These are phyloP conservation scores for Hypoxylon fragiforme DNA, from an alignment of 495 filamentous ascomycete species.

Conservation along the genomic window DNA sequence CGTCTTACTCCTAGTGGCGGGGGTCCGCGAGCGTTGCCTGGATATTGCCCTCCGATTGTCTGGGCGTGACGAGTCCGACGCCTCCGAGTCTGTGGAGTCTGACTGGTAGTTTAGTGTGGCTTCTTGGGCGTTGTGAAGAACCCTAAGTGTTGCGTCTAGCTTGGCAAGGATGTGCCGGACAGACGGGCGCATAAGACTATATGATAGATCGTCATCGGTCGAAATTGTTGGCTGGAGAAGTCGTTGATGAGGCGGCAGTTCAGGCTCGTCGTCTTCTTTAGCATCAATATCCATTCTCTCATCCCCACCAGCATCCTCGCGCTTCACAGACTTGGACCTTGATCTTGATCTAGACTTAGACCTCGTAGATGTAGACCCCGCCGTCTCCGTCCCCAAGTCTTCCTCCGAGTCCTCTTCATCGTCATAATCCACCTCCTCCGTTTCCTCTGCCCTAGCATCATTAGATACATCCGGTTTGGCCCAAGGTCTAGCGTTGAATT, in stretches of 20 bases:
- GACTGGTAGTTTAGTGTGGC: slow-evolving; percentile 42
- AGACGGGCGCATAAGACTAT: slow-evolving; percentile 62
- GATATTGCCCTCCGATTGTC: slow-evolving; percentile 3
- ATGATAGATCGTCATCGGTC: slow-evolving; percentile 61
- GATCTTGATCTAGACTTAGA: slow-evolving; percentile 15
- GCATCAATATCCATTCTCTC: slow-evolving; percentile 27
- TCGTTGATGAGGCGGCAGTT: slow-evolving; percentile 2
- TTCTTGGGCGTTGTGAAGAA: slow-evolving; percentile 65
- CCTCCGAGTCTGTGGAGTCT: slow-evolving; percentile 37
- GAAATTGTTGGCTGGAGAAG: slow-evolving; percentile 35
- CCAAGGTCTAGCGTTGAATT: slow-evolving; percentile 46
- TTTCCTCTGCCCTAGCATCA: slow-evolving; percentile 16
- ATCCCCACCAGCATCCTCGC: slow-evolving; percentile 21
- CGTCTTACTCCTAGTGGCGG: slow-evolving; percentile 16
- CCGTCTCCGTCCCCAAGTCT: slow-evolving; percentile 1
- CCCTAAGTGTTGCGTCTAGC: slow-evolving; percentile 66
- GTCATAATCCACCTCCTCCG: slow-evolving; percentile 10
- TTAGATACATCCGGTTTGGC: slow-evolving; percentile 12
- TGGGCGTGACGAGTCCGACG: slow-evolving; percentile 30
- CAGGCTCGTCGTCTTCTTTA: slow-evolving; percentile 10
- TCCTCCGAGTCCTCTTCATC: slow-evolving; percentile 10
- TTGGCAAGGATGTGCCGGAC: slow-evolving; percentile 65
- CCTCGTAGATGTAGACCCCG: slow-evolving; percentile 4
- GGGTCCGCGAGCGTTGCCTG: slow-evolving; percentile 17
- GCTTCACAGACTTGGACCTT: slow-evolving; percentile 20